Conservation (phyloP, 192 early-diverging fungal species). For the Linnemannia hyalina region DNA sequence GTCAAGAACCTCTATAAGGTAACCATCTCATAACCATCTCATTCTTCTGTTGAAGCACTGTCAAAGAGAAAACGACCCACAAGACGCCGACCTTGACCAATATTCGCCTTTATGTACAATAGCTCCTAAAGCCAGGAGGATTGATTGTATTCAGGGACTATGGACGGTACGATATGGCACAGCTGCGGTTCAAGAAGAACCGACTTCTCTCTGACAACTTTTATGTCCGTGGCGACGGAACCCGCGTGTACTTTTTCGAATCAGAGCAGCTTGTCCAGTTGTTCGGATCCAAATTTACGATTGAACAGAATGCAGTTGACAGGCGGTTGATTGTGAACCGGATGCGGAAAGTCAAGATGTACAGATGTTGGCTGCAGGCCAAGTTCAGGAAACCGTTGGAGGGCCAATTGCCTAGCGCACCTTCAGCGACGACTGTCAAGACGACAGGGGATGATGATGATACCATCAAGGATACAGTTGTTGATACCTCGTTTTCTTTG, state of each 20-base stretch:
- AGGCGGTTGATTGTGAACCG: constrained; percentile 95
- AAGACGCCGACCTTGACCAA: background rate
- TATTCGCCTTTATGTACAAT: background rate
- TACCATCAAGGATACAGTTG: background rate
- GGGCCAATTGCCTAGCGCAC: constrained; percentile 21
- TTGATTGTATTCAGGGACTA: constrained; percentile 93
- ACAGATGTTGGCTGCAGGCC: constrained; percentile 96
- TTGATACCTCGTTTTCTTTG: constrained; percentile 13
- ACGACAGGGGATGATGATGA: constrained; percentile 11
- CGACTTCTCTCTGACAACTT: constrained; percentile 93
- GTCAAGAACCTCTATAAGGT: constrained; percentile 85
- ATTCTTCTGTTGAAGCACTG: too few species aligned
- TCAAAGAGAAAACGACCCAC: background rate
- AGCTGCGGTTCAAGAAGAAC: constrained; percentile 95
- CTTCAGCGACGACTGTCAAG: constrained; percentile 23
- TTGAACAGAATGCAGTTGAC: constrained; percentile 95
- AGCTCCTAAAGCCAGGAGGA: constrained; percentile 91
- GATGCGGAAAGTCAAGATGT: constrained; percentile 94
- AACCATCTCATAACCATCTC: too few species aligned
- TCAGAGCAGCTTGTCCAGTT: constrained; percentile 68
- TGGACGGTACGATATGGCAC: constrained; percentile 97
- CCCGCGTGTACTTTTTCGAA: constrained; percentile 95
- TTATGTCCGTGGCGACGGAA: constrained; percentile 98
- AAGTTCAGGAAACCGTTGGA: constrained; percentile 85
- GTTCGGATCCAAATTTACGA: constrained; percentile 71